Evolutionary conservation across 2,329 filamentous ascomycete genomes (phyloP).

Genomic region (Colletotrichum liaoningense): DNA sequence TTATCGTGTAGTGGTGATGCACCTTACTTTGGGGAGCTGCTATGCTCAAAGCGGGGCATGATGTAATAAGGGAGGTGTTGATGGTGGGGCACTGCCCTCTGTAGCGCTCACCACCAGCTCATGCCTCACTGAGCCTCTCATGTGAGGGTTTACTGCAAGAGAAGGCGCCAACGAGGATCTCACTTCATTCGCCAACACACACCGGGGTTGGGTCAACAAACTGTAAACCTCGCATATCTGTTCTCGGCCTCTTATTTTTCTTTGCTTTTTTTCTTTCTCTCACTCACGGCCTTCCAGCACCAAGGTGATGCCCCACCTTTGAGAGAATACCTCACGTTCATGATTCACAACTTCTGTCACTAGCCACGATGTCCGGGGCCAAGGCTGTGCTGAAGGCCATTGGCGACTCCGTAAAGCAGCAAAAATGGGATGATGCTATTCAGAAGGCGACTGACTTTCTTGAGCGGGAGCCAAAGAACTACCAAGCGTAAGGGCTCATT

Average conservation of each 20-base stretch:
- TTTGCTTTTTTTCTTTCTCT: not conserved
- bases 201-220: not conserved
- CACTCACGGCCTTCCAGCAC: not conserved
- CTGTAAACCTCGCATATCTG: too few species aligned
- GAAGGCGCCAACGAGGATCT: not conserved
- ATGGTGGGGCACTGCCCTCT: constrained; percentile 23
- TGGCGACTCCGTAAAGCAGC: constrained; percentile 79
- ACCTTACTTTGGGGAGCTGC: not conserved
- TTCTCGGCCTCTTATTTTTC: not conserved
- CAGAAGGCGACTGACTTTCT: constrained; percentile 77
- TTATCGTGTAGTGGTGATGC: constrained; percentile 9
- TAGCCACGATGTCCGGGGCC: constrained; percentile 59
- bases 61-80: constrained; percentile 34
- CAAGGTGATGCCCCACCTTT: constrained; percentile 27
- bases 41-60: constrained; percentile 34
- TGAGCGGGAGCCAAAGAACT: constrained; percentile 79
- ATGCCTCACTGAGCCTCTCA: constrained; percentile 8
- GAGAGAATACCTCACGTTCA: constrained; percentile 26
- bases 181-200: not conserved
- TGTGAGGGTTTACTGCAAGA: not conserved
- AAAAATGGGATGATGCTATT: constrained; percentile 82
- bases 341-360: constrained; percentile 12
- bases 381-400: constrained; percentile 87
- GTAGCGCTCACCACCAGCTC: constrained; percentile 21
- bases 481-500: constrained; percentile 74